Evolutionary conservation across 106 monocot genomes (phyloP), one percentile per base, ranked within the genome.

Genomic region (Gastrodia elata): DNA sequence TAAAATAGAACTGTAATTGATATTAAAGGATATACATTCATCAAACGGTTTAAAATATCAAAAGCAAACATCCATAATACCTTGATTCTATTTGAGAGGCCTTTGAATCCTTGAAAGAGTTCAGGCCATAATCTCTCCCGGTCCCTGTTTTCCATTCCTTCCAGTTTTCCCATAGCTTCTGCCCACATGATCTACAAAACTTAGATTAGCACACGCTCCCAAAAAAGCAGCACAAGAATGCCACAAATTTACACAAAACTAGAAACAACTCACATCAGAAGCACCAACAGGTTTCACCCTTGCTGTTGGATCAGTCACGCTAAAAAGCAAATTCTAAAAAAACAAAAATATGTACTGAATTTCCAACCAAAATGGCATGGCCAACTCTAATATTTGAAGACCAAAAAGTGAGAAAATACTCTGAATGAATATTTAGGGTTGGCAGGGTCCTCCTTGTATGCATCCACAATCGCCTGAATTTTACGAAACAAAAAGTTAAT

Each of bases 111-210:
- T 75, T 92, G 92, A 68, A 97, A 86, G 82, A 97, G 96, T 71
- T 97, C 90, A 39, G 96, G 96, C 96, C 96, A 97, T 39, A 97
- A 74, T 81, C 92, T 85, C 79, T 97, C 96, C 20, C 96, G 79
- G 41, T 97, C 88, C 20, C 77, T 67, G 64, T 83, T 88, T 43
- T 86, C 85, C 92, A 96, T 92, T 46, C 92, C 89, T 73, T 92
- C 96, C 69, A 97, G 88, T 76, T 88, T 92, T 26, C 81, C 84
- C 88, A 97, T 90, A 16, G 96, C 96, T 80, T 97, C 96, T 30
- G 96, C 87, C 96, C 96, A 97, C 92, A 92, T 97, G 40, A 92
- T 97, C 96, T 97, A 72, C 65, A 78, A 32, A 61, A 65, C 61
- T 42, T 34, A 71, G 46, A 52, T 67, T 67, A 69, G 64, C 71